Conservation (phyloP, 2,329 filamentous ascomycete genomes). For the Lomentospora prolificans region DNA sequence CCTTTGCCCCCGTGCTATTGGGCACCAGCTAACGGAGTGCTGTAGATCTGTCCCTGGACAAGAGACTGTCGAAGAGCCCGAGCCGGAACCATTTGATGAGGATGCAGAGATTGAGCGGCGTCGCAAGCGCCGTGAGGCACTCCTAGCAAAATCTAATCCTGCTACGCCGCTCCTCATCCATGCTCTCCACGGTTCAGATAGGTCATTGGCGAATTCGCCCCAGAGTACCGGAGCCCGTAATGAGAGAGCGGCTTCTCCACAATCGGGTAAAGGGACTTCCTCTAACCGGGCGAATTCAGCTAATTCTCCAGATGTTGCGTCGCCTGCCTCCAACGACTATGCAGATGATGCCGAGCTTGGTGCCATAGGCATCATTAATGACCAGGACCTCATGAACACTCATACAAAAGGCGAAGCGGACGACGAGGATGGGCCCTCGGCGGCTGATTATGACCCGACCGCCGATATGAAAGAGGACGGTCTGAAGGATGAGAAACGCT, state of each 20-base stretch:
- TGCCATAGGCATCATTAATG: slow-evolving; percentile 18
- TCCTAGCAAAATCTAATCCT: slow-evolving; percentile 72
- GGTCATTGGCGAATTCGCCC: slow-evolving; percentile 42
- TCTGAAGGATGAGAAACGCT: slow-evolving; percentile 56
- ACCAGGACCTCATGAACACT: slow-evolving; percentile 57
- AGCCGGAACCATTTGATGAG: slow-evolving; percentile 53
- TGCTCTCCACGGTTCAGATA: slow-evolving; percentile 56
- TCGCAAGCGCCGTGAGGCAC: slow-evolving; percentile 72
- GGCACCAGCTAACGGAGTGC: not conserved
- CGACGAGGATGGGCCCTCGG: slow-evolving; percentile 69
- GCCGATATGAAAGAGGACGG: slow-evolving; percentile 81
- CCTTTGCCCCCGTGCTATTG: not conserved
- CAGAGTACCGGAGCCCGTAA: slow-evolving; percentile 21
- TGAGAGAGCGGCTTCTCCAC: slow-evolving; percentile 19
- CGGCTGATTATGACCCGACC: slow-evolving; percentile 85
- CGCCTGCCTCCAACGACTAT: slow-evolving; percentile 4
- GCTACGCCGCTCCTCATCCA: slow-evolving; percentile 66
- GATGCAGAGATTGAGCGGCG: slow-evolving; percentile 77
- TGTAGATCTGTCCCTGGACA: slow-evolving; percentile 9
- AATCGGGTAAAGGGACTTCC: slow-evolving; percentile 18
- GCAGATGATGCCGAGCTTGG: slow-evolving; percentile 8
- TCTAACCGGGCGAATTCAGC: slow-evolving; percentile 36
- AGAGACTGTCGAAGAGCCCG: not conserved
- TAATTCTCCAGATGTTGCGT: slow-evolving; percentile 20
- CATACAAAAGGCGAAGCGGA: slow-evolving; percentile 32